Percentiles rank a stretch among this genome's conserved stretches.
phyloP scores from a whole-genome alignment of 768 basidiomycete genomes.

The Coprinopsis strossmayeri region DNA sequence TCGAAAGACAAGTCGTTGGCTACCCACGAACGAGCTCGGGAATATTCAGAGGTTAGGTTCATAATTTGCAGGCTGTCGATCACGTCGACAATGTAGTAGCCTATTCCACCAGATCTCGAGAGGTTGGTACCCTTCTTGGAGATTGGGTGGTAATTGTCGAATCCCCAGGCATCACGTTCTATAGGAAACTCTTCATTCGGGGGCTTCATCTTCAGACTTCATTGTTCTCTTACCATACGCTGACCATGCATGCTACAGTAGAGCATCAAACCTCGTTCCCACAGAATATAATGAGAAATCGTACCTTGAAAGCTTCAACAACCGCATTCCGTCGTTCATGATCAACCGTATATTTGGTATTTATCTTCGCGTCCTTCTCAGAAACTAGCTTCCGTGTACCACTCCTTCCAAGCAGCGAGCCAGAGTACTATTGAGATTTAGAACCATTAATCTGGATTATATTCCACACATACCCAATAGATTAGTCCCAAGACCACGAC shows the following conservation, averaged over 20 bases:
- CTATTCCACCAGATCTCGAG: constrained; percentile 72
- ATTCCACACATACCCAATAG: not conserved
- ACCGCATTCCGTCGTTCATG: constrained; percentile 59
- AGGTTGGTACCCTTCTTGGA: constrained; percentile 70
- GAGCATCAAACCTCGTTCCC: constrained; percentile 5
- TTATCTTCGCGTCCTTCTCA: constrained; percentile 1
- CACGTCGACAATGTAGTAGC: constrained; percentile 84
- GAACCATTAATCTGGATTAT: not conserved
- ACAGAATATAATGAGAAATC: constrained; percentile 13
- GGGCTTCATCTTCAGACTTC: not conserved
- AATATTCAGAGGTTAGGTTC: constrained; percentile 75
- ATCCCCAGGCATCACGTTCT: constrained; percentile 89
- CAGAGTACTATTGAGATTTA: not conserved
- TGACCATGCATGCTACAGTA: constrained; percentile 77
- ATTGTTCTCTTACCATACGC: constrained; percentile 59
- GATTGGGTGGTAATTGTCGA: constrained; percentile 90
- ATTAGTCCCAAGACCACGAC: not conserved
- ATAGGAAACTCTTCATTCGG: constrained; percentile 5
- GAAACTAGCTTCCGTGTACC: not conserved
- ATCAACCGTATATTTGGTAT: constrained; percentile 36
- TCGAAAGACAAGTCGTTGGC: constrained; percentile 65
- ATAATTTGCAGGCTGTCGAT: constrained; percentile 85
- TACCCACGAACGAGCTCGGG: constrained; percentile 75
- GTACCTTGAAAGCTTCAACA: constrained; percentile 73
- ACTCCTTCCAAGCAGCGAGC: not conserved